These are phyloP conservation scores for Globisporangium acanthophoron DNA, from an alignment of 352 stramenopile genomes.

Conservation along the genomic window DNA sequence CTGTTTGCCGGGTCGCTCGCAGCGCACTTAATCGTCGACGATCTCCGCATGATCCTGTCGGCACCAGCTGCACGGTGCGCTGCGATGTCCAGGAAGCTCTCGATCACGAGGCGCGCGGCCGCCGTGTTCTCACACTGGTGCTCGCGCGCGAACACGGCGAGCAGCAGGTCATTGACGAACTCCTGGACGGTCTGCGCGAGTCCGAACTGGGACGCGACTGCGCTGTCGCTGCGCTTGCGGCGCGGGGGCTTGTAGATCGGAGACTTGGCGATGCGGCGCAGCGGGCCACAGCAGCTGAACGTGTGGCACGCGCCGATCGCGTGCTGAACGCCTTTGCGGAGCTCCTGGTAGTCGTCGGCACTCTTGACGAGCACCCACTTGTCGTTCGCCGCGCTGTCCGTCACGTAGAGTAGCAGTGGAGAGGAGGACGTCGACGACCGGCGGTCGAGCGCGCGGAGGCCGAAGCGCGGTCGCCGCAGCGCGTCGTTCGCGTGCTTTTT, in stretches of 20 bases:
- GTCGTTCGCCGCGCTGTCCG: constrained; percentile 52
- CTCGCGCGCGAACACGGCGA: constrained; percentile 27
- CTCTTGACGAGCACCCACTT: constrained; percentile 71
- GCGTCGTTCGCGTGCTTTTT: constrained; percentile 25
- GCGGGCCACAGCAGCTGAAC: constrained; percentile 44
- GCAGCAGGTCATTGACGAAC: constrained; percentile 57
- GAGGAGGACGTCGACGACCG: constrained; percentile 2
- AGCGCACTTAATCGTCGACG: neutral
- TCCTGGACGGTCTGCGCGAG: constrained; percentile 50
- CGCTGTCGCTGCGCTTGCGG: constrained; percentile 25
- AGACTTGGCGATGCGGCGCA: constrained; percentile 49
- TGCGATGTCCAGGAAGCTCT: constrained; percentile 49
- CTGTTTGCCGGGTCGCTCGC: neutral
- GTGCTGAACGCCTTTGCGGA: constrained; percentile 34
- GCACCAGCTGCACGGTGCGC: constrained; percentile 12
- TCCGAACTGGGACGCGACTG: constrained; percentile 30
- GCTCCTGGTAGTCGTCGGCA: constrained; percentile 32
- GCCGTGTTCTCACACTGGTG: constrained; percentile 34
- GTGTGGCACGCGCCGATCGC: constrained; percentile 30
- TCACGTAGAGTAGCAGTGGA: constrained; percentile 72
- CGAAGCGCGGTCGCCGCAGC: constrained; percentile 8
- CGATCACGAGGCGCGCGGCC: constrained; percentile 28
- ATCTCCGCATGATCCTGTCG: constrained; percentile 5
- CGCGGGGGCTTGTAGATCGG: constrained; percentile 32
- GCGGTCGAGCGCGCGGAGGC: neutral